Evolutionary conservation across 306 rosid genomes (phyloP).

Genomic region (Quercus berberidifolia): DNA sequence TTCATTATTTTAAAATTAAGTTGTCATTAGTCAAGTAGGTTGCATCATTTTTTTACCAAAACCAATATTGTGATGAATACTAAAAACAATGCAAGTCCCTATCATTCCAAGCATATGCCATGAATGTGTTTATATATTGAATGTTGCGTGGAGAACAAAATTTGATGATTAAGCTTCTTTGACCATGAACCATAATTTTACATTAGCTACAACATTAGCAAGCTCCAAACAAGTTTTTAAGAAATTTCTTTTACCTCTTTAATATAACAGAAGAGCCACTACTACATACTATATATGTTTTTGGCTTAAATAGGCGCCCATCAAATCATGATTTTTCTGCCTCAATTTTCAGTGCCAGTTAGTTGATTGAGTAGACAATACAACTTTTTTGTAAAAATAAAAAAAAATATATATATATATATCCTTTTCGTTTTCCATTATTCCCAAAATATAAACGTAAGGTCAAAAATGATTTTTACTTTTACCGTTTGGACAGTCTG

Average conservation of each 20-base stretch:
- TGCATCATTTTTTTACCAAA: background rate
- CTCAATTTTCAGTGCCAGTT: background rate
- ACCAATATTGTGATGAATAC: background rate
- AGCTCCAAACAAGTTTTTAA: too few species aligned
- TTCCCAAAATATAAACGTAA: too few species aligned
- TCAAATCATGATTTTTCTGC: background rate
- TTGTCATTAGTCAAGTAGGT: background rate
- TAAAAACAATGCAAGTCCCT: background rate
- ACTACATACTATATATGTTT: too few species aligned
- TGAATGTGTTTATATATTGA: background rate
- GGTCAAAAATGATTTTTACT: background rate
- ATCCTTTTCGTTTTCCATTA: too few species aligned
- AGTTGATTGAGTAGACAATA: background rate
- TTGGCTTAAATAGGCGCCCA: background rate
- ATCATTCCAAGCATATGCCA: background rate
- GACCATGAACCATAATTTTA: too few species aligned
- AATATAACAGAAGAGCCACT: too few species aligned
- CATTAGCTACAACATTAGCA: too few species aligned
- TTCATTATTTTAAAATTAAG: background rate
- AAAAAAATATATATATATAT: too few species aligned
- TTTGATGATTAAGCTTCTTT: background rate
- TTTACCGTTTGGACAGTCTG: background rate
- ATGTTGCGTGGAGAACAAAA: background rate
- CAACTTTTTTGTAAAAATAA: background rate
- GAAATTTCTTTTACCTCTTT: too few species aligned